These are phyloP conservation scores for Plasmodium reichenowi DNA, from an alignment of 169 alveolate genomes.

Conservation along the genomic window DNA sequence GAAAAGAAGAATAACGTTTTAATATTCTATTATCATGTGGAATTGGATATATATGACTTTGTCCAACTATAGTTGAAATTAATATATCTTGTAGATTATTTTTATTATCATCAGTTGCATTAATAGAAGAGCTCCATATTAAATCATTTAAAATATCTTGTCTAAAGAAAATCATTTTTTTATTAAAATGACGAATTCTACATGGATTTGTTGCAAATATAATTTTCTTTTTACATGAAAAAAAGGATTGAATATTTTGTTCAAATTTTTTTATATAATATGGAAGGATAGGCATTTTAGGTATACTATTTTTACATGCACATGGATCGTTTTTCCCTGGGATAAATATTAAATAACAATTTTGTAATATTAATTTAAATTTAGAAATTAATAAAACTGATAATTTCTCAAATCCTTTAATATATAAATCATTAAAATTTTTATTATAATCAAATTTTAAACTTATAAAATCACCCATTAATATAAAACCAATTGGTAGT, in stretches of 20 bases:
- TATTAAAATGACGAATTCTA: slow-evolving; percentile 82
- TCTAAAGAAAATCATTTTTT: slow-evolving; percentile 81
- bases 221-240: slow-evolving; percentile 57
- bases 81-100: slow-evolving; percentile 30
- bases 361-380: slow-evolving; percentile 50
- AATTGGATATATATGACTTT: slow-evolving; percentile 84
- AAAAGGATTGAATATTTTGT: slow-evolving; percentile 67
- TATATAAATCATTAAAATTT: slow-evolving; percentile 39
- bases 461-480: slow-evolving; percentile 84
- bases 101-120: slow-evolving; percentile 67
- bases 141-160: slow-evolving; percentile 79
- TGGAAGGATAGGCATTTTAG: slow-evolving; percentile 80
- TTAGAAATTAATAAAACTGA: slow-evolving; percentile 49
- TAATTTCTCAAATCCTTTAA: slow-evolving; percentile 74
- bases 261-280: slow-evolving; percentile 73
- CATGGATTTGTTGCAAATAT: slow-evolving; percentile 83
- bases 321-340: slow-evolving; percentile 86
- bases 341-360: slow-evolving; percentile 79
- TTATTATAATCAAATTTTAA: slow-evolving; percentile 60
- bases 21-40: slow-evolving; percentile 80
- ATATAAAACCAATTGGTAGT: slow-evolving; percentile 82
- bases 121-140: slow-evolving; percentile 78
- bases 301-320: slow-evolving; percentile 81
- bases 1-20: slow-evolving; percentile 78
- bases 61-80: slow-evolving; percentile 79